phyloP scores from a whole-genome alignment of 805 yeast species.

The Millerago galiae region DNA sequence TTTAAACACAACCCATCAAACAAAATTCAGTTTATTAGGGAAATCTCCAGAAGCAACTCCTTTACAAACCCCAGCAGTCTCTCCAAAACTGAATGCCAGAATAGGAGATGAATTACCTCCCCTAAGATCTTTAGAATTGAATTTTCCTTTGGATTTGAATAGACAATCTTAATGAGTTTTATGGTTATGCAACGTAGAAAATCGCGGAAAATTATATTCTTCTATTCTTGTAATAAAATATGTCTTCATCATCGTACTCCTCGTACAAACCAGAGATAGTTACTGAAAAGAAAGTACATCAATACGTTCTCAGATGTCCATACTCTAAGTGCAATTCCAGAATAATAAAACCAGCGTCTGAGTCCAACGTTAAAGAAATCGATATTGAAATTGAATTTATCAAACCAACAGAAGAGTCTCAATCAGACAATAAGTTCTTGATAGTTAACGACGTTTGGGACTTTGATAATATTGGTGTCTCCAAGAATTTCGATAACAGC shows the following conservation, averaged over 20 bases:
- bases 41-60: conserved; percentile 26
- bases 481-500: conserved; percentile 26
- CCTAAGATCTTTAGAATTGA: conserved; percentile 21
- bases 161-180: background rate
- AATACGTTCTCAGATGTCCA: conserved; percentile 18
- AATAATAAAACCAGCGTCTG: conserved; percentile 12
- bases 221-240: background rate
- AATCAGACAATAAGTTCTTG: conserved; percentile 27
- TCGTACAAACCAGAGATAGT: background rate
- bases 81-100: conserved; percentile 18
- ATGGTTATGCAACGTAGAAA: background rate
- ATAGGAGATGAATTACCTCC: conserved; percentile 22
- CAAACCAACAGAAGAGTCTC: conserved; percentile 4
- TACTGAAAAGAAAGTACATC: background rate
- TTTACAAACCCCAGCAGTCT: conserved; percentile 22
- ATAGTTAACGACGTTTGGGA: conserved; percentile 62
- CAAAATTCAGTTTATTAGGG: conserved; percentile 16
- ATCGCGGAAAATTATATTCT: background rate
- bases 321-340: conserved; percentile 22
- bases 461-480: conserved; percentile 74
- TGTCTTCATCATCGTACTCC: background rate
- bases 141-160: conserved; percentile 19
- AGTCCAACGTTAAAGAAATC: background rate
- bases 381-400: conserved; percentile 3
- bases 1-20: conserved; percentile 8